Evolutionary conservation across 495 filamentous ascomycete species (phyloP), one percentile per base, ranked within the genome.

Genomic region (Aspergillus sclerotioniger): DNA sequence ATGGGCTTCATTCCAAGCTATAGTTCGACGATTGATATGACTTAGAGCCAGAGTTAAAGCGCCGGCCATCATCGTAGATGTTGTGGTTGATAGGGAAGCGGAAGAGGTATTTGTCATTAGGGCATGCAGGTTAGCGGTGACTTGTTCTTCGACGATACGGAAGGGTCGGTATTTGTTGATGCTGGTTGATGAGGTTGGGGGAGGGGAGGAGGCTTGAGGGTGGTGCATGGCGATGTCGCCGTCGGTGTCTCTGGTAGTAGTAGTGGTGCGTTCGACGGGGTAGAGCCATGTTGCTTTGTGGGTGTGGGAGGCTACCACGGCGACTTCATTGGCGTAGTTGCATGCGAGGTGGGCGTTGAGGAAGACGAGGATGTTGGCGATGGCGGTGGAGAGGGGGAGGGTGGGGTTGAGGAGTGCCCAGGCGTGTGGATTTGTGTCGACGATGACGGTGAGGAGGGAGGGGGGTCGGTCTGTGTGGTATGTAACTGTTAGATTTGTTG

Each of bases 161-260:
- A 98, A 98, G 12, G 90, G 90, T 1, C 90, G 89, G 75, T 93
- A 98, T 78, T 98, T 96, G 79, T 96, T 97, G 33, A 90, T 86
- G 66, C 86, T 80, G 51, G 75, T 59, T 17, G 63, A 16, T 53
- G 31, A 32, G 62, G 44, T 19, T 21, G 20, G 45, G 46, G 55
- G 28, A 41, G 57, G 49, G 49, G 49, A 39, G 17, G 61, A 33
- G 33, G 61, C 41, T 13, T 41, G 44, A 10, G 20, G 21, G 21
- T 67, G 67, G 48, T 71, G 70, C 65, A 75, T 76, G 20, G 62
- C 20, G 32, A 72, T 61, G 55, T 78, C 74, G 15, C 73, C 73
- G 53, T 79, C 75, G n/a, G 21, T 44, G 45, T 72, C 65, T 21
- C 50, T 51, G 44, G 3, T 15, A 8, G 4, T 71, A 57, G 44